Evolutionary conservation across 2,329 filamentous ascomycete genomes (phyloP).

Genomic region (Ascochyta fabae): DNA sequence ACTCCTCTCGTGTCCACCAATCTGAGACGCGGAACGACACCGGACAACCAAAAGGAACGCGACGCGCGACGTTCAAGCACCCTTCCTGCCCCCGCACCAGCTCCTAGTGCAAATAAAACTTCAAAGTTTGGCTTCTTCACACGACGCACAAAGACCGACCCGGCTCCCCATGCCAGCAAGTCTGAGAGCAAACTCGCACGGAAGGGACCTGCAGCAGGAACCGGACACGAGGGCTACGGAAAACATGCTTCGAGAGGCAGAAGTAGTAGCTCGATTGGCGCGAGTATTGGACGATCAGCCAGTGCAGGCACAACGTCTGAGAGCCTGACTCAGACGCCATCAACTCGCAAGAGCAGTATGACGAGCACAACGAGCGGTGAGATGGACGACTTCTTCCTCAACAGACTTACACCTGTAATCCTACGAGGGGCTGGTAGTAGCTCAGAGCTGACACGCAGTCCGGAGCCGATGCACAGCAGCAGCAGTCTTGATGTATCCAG

Average conservation of each 20-base stretch:
- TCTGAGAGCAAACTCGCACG: conserved; percentile 61
- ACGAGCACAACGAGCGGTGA: conserved; percentile 51
- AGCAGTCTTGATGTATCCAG: conserved; percentile 43
- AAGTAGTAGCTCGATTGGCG: conserved; percentile 64
- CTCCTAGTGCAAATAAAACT: conserved; percentile 62
- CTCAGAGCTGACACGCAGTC: conserved; percentile 43
- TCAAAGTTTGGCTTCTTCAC: conserved; percentile 80
- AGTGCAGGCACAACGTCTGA: conserved; percentile 52
- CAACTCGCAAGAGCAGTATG: conserved; percentile 53
- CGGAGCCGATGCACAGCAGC: conserved; percentile 45
- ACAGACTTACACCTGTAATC: conserved; percentile 53
- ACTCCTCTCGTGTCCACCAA: conserved; percentile 32
- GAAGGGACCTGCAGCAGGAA: conserved; percentile 88
- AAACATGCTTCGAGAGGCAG: conserved; percentile 69
- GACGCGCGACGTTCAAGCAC: conserved; percentile 42
- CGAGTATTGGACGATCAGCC: conserved; percentile 55
- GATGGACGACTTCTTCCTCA: conserved; percentile 55
- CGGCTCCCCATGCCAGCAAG: conserved; percentile 61
- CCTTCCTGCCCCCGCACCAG: conserved; percentile 54
- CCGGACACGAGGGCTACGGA: conserved; percentile 87
- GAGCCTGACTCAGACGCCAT: conserved; percentile 42
- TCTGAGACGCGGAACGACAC: conserved; percentile 44
- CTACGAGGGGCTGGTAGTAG: conserved; percentile 54
- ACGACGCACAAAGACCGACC: conserved; percentile 70
- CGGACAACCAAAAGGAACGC: conserved; percentile 49